Evolutionary conservation across 352 stramenopile genomes (phyloP), one percentile per base, ranked within the genome.

Genomic region (Phytopythium helicoides): DNA sequence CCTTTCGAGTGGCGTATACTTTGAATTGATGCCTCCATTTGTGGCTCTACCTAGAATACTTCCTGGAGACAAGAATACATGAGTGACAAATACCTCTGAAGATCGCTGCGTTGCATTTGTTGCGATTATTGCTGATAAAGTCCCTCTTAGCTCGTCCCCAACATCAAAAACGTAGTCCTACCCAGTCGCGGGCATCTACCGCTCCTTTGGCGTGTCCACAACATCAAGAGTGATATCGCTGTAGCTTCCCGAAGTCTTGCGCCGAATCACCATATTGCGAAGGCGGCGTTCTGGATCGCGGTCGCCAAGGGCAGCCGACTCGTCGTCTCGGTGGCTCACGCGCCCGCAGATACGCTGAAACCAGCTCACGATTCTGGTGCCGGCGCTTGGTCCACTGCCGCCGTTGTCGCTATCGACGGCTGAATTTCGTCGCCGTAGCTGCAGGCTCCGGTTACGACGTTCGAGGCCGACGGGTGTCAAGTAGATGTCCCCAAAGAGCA

Each of bases 171-270:
- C 28, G 28, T 9, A 33, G 28, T 33, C 5, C 28, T 33, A 9
- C 28, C 28, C 28, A n/a, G n/a, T n/a, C n/a, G 26, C 22, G 9
- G 19, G 1, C 6, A 11, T 23, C 23, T 51, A 42, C 36, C 44
- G 54, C 52, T 62, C 39, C 66, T 85, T 90, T 15, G 80, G 80
- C 19, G 80, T 90, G 64, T 89, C 75, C 23, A 87, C 69, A 15
- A 84, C 67, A 31, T 90, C 79, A 23, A 89, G 58, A 40, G 66
- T 68, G 45, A 92, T 68, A 49, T 93, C 80, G 54, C 80, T 91
- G 60, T 93, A 93, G 71, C 82, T 93, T 14, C 82, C 82, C 0
- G 80, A 91, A 14, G 66, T 87, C 56, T 83, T 87, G 42, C 79
- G 62, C 47, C 68, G 73, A 21, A 89, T 40, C 6, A 82, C 60